phyloP scores from a whole-genome alignment of 305 asterid species.

The Solanum hybrid region DNA sequence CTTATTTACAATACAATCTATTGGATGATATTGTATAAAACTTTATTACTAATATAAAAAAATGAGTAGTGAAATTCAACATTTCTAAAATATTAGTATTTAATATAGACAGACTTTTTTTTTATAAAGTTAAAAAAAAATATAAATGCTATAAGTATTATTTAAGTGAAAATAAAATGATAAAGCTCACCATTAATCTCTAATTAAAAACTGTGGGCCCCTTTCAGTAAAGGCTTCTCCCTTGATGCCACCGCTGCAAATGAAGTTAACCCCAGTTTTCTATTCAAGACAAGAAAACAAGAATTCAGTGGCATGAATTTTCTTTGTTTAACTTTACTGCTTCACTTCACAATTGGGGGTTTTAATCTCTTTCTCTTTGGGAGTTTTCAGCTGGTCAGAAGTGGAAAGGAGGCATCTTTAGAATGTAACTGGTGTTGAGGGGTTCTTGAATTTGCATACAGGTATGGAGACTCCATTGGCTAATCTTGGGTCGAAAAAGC shows the following conservation, averaged over 20 bases:
- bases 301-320: neutral
- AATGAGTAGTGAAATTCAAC: neutral
- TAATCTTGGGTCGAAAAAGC: slow-evolving; percentile 48
- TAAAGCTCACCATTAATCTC: neutral
- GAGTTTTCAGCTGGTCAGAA: neutral
- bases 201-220: neutral
- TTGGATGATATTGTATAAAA: neutral
- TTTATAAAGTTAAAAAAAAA: no score
- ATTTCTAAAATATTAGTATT: no score
- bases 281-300: neutral
- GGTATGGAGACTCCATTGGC: slow-evolving; percentile 36
- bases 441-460: neutral
- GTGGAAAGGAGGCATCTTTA: neutral
- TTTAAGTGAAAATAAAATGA: neutral
- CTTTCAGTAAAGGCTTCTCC: neutral
- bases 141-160: neutral
- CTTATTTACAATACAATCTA: neutral
- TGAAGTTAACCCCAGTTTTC: neutral
- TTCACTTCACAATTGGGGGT: neutral
- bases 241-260: neutral
- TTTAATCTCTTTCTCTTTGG: neutral
- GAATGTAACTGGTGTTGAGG: slow-evolving; percentile 5
- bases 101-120: neutral
- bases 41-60: no score
- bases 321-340: neutral